Evolutionary conservation across 306 rosid genomes (phyloP).

Genomic region (Trifolium dubium): DNA sequence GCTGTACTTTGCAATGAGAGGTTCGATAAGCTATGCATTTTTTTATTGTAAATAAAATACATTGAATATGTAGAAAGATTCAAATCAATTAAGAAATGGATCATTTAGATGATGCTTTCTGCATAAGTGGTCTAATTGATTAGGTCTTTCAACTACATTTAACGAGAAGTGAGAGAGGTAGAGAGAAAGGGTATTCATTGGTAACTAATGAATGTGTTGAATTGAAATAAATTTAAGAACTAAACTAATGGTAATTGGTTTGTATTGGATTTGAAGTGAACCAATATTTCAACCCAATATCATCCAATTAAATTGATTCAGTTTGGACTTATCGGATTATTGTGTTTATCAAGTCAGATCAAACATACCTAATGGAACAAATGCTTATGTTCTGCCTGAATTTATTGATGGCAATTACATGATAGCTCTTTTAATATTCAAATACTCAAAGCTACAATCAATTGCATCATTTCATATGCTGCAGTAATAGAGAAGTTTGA

Average conservation of each 20-base stretch:
- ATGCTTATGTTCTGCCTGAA: neutral
- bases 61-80: neutral
- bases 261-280: no score
- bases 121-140: neutral
- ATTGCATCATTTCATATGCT: conserved; percentile 8
- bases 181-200: neutral
- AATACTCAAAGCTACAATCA: neutral
- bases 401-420: neutral
- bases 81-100: neutral
- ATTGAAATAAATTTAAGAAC: no score
- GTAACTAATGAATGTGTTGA: no score
- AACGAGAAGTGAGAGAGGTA: neutral
- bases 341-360: neutral
- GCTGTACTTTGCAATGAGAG: conserved; percentile 89
- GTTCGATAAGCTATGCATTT: conserved; percentile 46
- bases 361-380: neutral
- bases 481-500: conserved; percentile 83
- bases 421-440: neutral
- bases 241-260: no score
- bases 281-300: neutral
- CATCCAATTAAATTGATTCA: neutral
- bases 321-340: neutral
- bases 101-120: neutral
- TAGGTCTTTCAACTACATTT: neutral
- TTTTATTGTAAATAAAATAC: neutral